A percentile compares a stretch with the other conserved stretches of the same genome.
Conservation (phyloP, 345 rosid genomes). For the Geranium brycei region DNA sequence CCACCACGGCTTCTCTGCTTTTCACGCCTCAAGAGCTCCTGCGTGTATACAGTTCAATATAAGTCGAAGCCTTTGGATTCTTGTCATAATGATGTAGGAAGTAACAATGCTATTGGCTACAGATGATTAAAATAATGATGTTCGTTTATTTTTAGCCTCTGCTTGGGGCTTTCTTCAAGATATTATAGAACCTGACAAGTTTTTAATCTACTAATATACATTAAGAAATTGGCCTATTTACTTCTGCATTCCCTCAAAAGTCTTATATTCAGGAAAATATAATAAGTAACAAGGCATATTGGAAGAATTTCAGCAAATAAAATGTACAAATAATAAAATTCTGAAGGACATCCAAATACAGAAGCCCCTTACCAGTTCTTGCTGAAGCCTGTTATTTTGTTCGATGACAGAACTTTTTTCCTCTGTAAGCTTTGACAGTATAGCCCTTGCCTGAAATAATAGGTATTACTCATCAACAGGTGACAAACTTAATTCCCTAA, state of each 20-base stretch:
- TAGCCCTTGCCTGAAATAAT: constrained; percentile 34
- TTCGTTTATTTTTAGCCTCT: too few relatives aligned
- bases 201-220: too few relatives aligned
- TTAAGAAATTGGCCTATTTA: too few relatives aligned
- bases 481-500: too few relatives aligned
- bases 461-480: neutral
- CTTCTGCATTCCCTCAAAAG: too few relatives aligned
- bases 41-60: constrained; percentile 11
- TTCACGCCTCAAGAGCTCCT: constrained; percentile 52
- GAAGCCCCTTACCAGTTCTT: constrained; percentile 44
- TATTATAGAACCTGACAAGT: too few relatives aligned
- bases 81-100: too few relatives aligned
- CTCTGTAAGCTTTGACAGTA: constrained; percentile 40
- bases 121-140: too few relatives aligned
- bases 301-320: neutral
- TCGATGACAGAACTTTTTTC: constrained; percentile 45
- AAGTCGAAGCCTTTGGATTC: too few relatives aligned
- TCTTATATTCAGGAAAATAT: too few relatives aligned
- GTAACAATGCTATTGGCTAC: too few relatives aligned
- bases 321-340: neutral
- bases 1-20: constrained; percentile 28
- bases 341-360: neutral
- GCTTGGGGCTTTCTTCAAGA: too few relatives aligned
- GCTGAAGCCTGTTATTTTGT: constrained; percentile 41
- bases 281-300: neutral